These are phyloP conservation scores for Neurospora sp. DNA, from an alignment of 495 filamentous ascomycete species.

Conservation along the genomic window DNA sequence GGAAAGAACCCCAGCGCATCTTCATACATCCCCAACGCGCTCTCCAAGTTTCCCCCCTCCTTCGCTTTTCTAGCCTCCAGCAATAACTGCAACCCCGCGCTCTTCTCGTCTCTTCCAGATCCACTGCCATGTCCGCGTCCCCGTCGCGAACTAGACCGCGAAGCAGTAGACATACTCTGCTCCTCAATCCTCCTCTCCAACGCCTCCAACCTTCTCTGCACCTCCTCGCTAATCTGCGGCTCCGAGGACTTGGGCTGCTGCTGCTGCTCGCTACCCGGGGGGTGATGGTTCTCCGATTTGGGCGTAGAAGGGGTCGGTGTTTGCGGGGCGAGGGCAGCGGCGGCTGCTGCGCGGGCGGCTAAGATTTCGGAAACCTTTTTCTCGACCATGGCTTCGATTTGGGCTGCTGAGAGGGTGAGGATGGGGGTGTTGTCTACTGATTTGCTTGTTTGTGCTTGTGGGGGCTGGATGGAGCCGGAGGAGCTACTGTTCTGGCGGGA, in stretches of 20 bases:
- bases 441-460: neutral
- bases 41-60: slow-evolving; percentile 66
- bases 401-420: slow-evolving; percentile 54
- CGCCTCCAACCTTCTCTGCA: slow-evolving; percentile 70
- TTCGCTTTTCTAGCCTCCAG: slow-evolving; percentile 90
- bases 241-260: slow-evolving; percentile 5
- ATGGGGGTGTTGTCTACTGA: slow-evolving; percentile 22
- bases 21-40: slow-evolving; percentile 75
- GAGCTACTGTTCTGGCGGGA: neutral
- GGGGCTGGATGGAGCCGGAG: slow-evolving; percentile 22
- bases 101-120: slow-evolving; percentile 52
- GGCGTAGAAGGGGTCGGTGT: neutral
- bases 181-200: slow-evolving; percentile 74
- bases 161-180: neutral
- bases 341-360: slow-evolving; percentile 51
- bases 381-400: slow-evolving; percentile 84
- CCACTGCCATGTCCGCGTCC: slow-evolving; percentile 24
- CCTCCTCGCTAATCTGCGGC: slow-evolving; percentile 57
- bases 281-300: slow-evolving; percentile 8
- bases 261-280: slow-evolving; percentile 19
- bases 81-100: slow-evolving; percentile 63
- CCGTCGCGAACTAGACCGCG: neutral
- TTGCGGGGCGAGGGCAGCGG: slow-evolving; percentile 6
- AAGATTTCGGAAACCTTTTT: slow-evolving; percentile 84
- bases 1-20: slow-evolving; percentile 79